Evolutionary conservation across 306 rosid genomes (phyloP).

Genomic region (Pachyrhizus erosus): DNA sequence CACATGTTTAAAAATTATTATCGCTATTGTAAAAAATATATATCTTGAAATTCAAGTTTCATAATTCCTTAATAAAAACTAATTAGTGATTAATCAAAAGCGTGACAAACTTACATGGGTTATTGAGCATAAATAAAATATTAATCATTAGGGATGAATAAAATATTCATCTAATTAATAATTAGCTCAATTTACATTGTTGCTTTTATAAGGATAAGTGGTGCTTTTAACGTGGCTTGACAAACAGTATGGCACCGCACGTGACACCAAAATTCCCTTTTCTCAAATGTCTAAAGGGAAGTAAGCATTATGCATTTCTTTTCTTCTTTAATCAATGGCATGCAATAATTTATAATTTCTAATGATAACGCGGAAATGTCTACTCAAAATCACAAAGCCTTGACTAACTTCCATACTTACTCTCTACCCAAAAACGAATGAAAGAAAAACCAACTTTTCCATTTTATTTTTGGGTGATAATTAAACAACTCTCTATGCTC

Average conservation of each 20-base stretch:
- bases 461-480: too few relatives aligned
- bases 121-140: too few relatives aligned
- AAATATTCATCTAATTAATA: background rate
- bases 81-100: too few relatives aligned
- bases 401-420: background rate
- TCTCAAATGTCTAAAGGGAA: background rate
- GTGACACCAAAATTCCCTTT: background rate
- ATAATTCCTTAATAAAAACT: too few relatives aligned
- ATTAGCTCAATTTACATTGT: background rate
- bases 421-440: background rate
- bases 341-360: conserved; percentile 1
- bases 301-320: background rate
- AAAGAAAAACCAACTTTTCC: too few relatives aligned
- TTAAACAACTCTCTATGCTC: too few relatives aligned
- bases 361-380: conserved; percentile 13
- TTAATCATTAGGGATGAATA: background rate
- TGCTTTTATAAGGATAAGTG: background rate
- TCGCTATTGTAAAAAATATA: too few relatives aligned
- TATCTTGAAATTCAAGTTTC: too few relatives aligned
- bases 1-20: too few relatives aligned
- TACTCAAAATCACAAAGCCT: background rate
- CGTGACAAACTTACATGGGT: too few relatives aligned
- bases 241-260: conserved; percentile 8
- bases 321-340: background rate
- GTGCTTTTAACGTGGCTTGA: background rate